Percentiles rank a stretch among this genome's conserved stretches.
These are phyloP conservation scores for Lindgomyces ingoldianus DNA, from an alignment of 495 filamentous ascomycete species.

Conservation along the genomic window DNA sequence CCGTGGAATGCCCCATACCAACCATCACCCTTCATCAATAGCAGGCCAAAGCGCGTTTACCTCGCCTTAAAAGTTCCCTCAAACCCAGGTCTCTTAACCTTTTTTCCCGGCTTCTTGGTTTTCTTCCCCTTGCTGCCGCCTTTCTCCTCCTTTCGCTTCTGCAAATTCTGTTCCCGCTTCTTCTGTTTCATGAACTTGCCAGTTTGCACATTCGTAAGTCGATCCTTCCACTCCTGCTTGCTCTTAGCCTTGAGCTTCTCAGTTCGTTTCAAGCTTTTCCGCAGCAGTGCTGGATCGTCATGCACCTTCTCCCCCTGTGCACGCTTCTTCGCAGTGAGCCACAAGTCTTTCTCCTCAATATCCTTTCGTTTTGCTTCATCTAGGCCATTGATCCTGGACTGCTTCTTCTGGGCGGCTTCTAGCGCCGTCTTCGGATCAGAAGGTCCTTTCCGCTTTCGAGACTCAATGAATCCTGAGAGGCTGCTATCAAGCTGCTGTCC, in stretches of 20 bases:
- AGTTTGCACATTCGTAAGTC: constrained; percentile 72
- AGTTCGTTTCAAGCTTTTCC: constrained; percentile 93
- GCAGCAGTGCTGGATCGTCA: constrained; percentile 83
- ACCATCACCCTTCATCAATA: background rate
- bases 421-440: constrained; percentile 77
- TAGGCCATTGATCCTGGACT: constrained; percentile 66
- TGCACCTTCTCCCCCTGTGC: constrained; percentile 86
- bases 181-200: constrained; percentile 76
- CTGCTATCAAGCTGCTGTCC: constrained; percentile 72
- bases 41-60: too few relatives aligned
- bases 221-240: constrained; percentile 83
- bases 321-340: constrained; percentile 87
- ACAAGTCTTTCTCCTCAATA: constrained; percentile 87
- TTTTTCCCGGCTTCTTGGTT: constrained; percentile 63
- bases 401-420: constrained; percentile 67
- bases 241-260: constrained; percentile 87
- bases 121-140: constrained; percentile 59
- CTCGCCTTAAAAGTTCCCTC: constrained; percentile 83
- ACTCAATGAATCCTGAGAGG: constrained; percentile 60
- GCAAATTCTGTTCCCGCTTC: constrained; percentile 85
- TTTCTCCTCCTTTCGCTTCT: constrained; percentile 75
- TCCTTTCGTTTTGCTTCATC: constrained; percentile 77
- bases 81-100: constrained; percentile 68
- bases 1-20: background rate
- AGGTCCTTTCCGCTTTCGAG: constrained; percentile 68